Percentiles rank a stretch among this genome's conserved stretches.
phyloP scores from a whole-genome alignment of 2,329 filamentous ascomycete genomes.

The Aspergillus chevalieri region DNA sequence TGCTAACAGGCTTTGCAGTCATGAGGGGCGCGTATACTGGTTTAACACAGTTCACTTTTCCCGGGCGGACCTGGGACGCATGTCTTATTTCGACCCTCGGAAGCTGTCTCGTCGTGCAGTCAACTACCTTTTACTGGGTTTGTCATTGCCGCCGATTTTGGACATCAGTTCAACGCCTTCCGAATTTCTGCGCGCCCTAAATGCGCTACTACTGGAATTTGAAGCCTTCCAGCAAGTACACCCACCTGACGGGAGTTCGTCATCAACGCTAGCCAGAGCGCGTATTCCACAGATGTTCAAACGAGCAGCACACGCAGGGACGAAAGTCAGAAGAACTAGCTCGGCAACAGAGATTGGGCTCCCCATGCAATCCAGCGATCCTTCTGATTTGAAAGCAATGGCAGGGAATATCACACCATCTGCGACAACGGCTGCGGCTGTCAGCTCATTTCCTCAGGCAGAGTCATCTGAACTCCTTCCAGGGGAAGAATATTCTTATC shows the following conservation, averaged over 20 bases:
- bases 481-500: slow-evolving; percentile 79
- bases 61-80: slow-evolving; percentile 67
- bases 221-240: slow-evolving; percentile 88
- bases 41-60: slow-evolving; percentile 96
- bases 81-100: slow-evolving; percentile 78
- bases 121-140: slow-evolving; percentile 85
- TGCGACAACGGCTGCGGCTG: slow-evolving; percentile 31
- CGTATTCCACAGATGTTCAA: slow-evolving; percentile 81
- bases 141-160: slow-evolving; percentile 82
- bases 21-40: slow-evolving; percentile 94
- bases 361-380: slow-evolving; percentile 45
- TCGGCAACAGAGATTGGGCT: slow-evolving; percentile 56
- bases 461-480: slow-evolving; percentile 60
- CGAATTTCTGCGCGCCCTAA: slow-evolving; percentile 83
- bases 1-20: slow-evolving; percentile 47
- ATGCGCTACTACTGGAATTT: slow-evolving; percentile 81
- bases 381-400: slow-evolving; percentile 43
- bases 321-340: slow-evolving; percentile 54
- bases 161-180: slow-evolving; percentile 72
- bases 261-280: slow-evolving; percentile 66
- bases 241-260: slow-evolving; percentile 64
- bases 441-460: slow-evolving; percentile 39
- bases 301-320: slow-evolving; percentile 51
- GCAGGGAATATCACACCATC: slow-evolving; percentile 35
- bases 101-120: slow-evolving; percentile 85